phyloP scores from a whole-genome alignment of 2,329 filamentous ascomycete species.

The Fusarium dlaminii region DNA sequence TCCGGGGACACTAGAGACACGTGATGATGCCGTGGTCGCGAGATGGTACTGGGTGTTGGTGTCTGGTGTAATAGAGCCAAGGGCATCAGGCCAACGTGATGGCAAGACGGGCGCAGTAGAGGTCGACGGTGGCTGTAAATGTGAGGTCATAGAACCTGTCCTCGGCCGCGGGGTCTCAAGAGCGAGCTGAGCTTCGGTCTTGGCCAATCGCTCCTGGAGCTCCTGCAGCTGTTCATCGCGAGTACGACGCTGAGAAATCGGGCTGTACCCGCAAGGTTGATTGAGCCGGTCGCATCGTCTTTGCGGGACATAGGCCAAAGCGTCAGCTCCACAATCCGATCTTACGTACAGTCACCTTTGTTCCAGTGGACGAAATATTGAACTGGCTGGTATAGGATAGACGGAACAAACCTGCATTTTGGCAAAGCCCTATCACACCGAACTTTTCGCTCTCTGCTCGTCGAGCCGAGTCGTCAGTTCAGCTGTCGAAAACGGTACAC shows the following conservation, averaged over 20 bases:
- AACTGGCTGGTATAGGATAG: not conserved
- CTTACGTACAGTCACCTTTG: rapidly evolving
- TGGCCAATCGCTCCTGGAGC: not conserved
- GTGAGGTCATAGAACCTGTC: not conserved
- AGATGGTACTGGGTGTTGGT: not conserved
- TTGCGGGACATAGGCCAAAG: not conserved
- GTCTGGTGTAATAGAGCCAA: not conserved
- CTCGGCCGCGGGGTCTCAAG: not conserved
- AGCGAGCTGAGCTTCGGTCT: not conserved
- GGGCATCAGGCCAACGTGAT: not conserved
- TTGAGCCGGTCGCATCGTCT: not conserved
- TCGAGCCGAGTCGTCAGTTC: not conserved
- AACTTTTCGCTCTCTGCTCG: not conserved
- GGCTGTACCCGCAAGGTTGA: not conserved
- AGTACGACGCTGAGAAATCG: not conserved
- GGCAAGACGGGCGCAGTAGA: not conserved
- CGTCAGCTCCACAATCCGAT: not conserved
- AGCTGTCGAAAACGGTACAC: too few species aligned
- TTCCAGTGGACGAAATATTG: not conserved
- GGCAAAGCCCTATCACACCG: not conserved
- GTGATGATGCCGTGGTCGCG: not conserved
- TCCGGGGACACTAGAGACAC: not conserved
- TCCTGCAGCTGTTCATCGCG: not conserved
- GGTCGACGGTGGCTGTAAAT: not conserved
- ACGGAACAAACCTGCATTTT: not conserved